These are phyloP conservation scores for Arxiozyma bovina DNA, from an alignment of 1,139 yeast genomes.

Conservation along the genomic window DNA sequence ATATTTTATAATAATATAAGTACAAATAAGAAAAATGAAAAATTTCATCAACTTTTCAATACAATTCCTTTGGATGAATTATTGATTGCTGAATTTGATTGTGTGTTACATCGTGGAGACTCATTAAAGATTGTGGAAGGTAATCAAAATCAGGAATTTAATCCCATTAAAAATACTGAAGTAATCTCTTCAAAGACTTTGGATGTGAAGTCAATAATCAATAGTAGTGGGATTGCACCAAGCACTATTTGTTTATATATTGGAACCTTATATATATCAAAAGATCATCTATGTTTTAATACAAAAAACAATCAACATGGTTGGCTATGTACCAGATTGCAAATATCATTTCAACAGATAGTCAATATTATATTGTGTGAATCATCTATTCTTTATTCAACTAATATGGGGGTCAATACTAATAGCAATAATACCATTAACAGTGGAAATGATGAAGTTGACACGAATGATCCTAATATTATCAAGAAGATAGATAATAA, in stretches of 20 bases:
- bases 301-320: conserved; percentile 86
- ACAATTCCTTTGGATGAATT: conserved; percentile 49
- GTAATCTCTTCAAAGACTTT: not conserved
- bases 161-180: not conserved
- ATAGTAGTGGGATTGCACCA: not conserved
- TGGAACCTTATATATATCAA: conserved; percentile 78
- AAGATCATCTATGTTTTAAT: conserved; percentile 67
- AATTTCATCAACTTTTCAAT: conserved; percentile 69
- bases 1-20: conserved; percentile 34
- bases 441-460: too few species aligned
- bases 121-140: not conserved
- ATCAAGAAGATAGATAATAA: conserved; percentile 35
- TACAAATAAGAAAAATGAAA: conserved; percentile 56
- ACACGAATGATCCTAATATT: too few species aligned
- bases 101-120: conserved; percentile 69
- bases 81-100: conserved; percentile 74
- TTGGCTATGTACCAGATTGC: conserved; percentile 53
- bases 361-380: conserved; percentile 36
- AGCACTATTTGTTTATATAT: conserved; percentile 42
- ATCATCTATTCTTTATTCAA: not conserved
- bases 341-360: conserved; percentile 66
- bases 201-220: too few species aligned
- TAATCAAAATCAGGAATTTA: not conserved
- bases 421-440: not conserved
- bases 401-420: not conserved